phyloP scores from a whole-genome alignment of 139 green algal genomes.

The Coelastrella sp. region DNA sequence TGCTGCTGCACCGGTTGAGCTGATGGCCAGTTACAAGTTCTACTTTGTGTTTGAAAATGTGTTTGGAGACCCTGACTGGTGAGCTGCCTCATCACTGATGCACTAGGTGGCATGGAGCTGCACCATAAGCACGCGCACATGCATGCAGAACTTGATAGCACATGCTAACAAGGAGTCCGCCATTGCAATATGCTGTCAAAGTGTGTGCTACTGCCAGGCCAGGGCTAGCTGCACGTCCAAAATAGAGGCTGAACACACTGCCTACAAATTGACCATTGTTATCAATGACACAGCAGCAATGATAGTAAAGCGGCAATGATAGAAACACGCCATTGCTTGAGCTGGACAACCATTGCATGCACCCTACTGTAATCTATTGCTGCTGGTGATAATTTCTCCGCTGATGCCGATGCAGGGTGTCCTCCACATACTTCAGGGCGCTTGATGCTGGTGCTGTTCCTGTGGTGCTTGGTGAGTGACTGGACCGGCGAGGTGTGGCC shows the following conservation, averaged over 20 bases:
- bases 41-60: constrained; percentile 45
- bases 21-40: constrained; percentile 41
- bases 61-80: constrained; percentile 39
- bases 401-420: background rate
- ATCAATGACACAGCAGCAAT: too few relatives aligned
- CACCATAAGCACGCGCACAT: background rate
- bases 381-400: background rate
- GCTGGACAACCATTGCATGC: background rate
- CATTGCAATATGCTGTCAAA: too few relatives aligned
- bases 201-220: too few relatives aligned
- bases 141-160: background rate
- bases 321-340: background rate
- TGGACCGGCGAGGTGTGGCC: background rate
- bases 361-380: background rate
- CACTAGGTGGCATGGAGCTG: background rate
- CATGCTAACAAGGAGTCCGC: background rate
- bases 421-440: constrained; percentile 39
- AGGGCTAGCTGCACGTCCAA: too few relatives aligned
- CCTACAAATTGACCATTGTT: too few relatives aligned
- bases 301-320: too few relatives aligned
- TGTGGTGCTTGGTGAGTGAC: constrained; percentile 9
- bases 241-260: too few relatives aligned
- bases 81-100: background rate
- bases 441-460: constrained; percentile 38
- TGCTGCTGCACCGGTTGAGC: background rate